Evolutionary conservation across 345 rosid genomes (phyloP), one percentile per base, ranked within the genome.

Genomic region (Tarenaya hassleriana): DNA sequence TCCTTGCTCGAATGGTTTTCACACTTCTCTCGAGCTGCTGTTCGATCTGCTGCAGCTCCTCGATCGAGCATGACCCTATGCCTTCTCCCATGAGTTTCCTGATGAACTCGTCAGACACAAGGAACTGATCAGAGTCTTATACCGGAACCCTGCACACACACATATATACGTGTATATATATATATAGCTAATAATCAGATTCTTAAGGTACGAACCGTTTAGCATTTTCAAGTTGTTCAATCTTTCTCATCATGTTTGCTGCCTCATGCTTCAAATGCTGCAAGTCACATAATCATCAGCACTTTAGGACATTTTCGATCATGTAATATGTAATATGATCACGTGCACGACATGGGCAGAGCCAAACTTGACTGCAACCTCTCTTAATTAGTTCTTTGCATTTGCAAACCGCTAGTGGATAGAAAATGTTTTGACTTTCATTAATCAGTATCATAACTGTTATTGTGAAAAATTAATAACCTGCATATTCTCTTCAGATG

Each of bases 251-350:
- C 94, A 92, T 75, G 58, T 37, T 60, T 47, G 75, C 75, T 62
- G 86, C 79, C 71, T 92, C 98, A 17, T 44, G 56, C 81, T 81
- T 87, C 77, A 87, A 60, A 59, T 69, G 76, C 95, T 92, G 95
- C 53, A 20, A 60, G 41, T 47, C 47, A 51, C 53, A 56, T 59
- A 48, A 41, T 43, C 16, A 41, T 43, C 16, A 13, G 11, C 17
- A 43, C 17, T 8, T 11, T 11, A 43, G 3, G 17, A 17, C 10
- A 43, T 17, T 4, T 10, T 14, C 18, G n/a, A n/a, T n/a, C n/a
- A n/a, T n/a, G n/a, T n/a, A n/a, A 56, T 32, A 49, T 11, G 50
- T 41, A 14, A 55, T 38, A 39, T 37, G 20, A 35, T 1, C 11
- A 31, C n/a, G n/a, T n/a, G n/a, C n/a, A n/a, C n/a, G n/a, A n/a